Percentiles rank a stretch among this genome's conserved stretches.
phyloP scores from a whole-genome alignment of 768 basidiomycete genomes.

The Podaxis mareebaensis region DNA sequence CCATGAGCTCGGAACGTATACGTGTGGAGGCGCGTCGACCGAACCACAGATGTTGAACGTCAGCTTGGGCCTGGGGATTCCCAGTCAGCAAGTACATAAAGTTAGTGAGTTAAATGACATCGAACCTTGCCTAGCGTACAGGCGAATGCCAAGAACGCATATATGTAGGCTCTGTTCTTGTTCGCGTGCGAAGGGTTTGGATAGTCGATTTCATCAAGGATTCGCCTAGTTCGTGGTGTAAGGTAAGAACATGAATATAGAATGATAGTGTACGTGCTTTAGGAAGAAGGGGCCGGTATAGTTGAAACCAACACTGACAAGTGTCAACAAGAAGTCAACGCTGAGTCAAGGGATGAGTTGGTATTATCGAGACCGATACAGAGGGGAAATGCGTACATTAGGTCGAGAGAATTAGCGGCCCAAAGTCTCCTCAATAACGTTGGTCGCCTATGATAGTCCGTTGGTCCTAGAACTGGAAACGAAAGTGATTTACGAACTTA shows the following conservation, averaged over 20 bases:
- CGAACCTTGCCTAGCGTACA: constrained; percentile 56
- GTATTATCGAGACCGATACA: background rate
- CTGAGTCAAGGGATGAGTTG: constrained; percentile 25
- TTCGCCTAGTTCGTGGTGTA: constrained; percentile 35
- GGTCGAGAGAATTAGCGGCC: constrained; percentile 47
- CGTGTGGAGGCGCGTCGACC: constrained; percentile 75
- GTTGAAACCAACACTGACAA: constrained; percentile 70
- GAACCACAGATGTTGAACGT: constrained; percentile 78
- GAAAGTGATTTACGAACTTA: constrained; percentile 26
- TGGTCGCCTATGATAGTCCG: constrained; percentile 26
- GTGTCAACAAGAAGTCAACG: constrained; percentile 67
- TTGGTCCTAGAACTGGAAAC: background rate
- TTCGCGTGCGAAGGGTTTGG: constrained; percentile 21
- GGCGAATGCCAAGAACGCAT: constrained; percentile 73
- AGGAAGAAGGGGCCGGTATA: constrained; percentile 87
- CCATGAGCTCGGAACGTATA: constrained; percentile 79
- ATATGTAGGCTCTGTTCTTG: constrained; percentile 71
- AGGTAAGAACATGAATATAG: background rate
- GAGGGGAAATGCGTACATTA: constrained; percentile 32
- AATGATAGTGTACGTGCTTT: constrained; percentile 44
- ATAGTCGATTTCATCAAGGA: constrained; percentile 57
- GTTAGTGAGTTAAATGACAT: background rate
- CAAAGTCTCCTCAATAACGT: constrained; percentile 45
- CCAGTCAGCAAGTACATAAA: background rate
- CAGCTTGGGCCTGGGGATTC: constrained; percentile 52